Conservation (phyloP, 352 stramenopile species). For the Globisporangium okanoganense region DNA sequence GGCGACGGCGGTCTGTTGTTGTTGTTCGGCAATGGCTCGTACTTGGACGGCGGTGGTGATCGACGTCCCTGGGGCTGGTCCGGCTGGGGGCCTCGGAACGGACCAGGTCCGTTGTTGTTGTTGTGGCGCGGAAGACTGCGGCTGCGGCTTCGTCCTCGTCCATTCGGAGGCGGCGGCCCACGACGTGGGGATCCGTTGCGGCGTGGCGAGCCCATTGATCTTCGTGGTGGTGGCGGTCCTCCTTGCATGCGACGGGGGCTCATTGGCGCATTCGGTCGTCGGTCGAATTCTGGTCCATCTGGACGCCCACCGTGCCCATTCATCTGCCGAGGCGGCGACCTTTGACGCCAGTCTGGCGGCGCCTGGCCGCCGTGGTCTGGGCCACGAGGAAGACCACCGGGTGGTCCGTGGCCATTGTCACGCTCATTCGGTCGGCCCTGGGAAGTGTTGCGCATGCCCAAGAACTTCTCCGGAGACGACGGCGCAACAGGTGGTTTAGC, state of each 20-base stretch:
- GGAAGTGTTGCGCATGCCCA: constrained; percentile 17
- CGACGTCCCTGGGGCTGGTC: constrained; percentile 3
- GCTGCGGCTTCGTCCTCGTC: constrained; percentile 26
- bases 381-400: not conserved
- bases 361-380: not conserved
- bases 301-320: not conserved
- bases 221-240: not conserved
- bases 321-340: constrained; percentile 3
- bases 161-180: not conserved
- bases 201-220: constrained; percentile 7
- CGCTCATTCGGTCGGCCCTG: constrained; percentile 5
- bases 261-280: not conserved
- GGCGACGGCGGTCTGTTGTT: constrained; percentile 14
- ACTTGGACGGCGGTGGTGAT: constrained; percentile 9
- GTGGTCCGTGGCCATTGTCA: constrained; percentile 3
- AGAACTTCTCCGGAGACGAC: constrained; percentile 27
- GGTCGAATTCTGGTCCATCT: constrained; percentile 2
- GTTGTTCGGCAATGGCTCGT: constrained; percentile 6
- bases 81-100: constrained; percentile 6
- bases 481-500: constrained; percentile 18
- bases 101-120: constrained; percentile 20
- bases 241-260: not conserved
- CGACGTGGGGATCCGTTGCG: constrained; percentile 1
- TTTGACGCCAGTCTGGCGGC: constrained; percentile 2
- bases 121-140: constrained; percentile 28